Base-by-base conservation (phyloP, 2,329 filamentous ascomycete species). In the Fusarium equiseti region DNA sequence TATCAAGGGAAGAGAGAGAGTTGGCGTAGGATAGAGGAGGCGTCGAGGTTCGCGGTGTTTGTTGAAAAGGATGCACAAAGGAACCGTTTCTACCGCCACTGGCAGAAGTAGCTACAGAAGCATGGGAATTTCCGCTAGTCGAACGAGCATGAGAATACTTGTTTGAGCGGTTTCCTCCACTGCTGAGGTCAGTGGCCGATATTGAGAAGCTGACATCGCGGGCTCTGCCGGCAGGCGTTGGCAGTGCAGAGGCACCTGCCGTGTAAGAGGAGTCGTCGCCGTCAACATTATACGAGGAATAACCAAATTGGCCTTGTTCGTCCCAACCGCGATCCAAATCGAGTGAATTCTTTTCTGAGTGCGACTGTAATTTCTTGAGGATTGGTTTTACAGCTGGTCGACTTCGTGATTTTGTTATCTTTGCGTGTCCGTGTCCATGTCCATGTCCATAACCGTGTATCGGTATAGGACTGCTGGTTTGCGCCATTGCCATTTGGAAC, bases 51-150 rank as follows among this genome's bases (percentile, higher is more conserved):
- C 87, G 84, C 32, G 89, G 89, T 11, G 83, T 89, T 79, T 90
- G 89, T 76, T 90, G 88, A 71, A 90, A 90, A 27, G 89, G 89
- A 75, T 91, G 89, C 22, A 90, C 83, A 74, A 91, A 90, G 32
- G 83, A 79, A 61, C 83, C 82, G 61, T 80, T 81, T 61, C 85
- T 82, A 56, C 80, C 83, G 71, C 86, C 83, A 72, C 87, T 89
- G 66, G 82, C 85, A 52, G 84, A 84, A 27, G 87, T 88, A 10
- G 86, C 83, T 56, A 87, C 82, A 12, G 88, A 89, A 68, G 82
- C 79, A 74, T 89, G 87, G 26, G 87, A 89, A 53, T 84, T 83
- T 60, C 86, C 87, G 74, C 87, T 89, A 58, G 87, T 85, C 3
- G 88, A 89, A 24, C 89, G 85, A 40, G 83, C 81, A 76, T 91